Evolutionary conservation across 345 rosid genomes (phyloP).

Genomic region (Lenwebbia sp.): DNA sequence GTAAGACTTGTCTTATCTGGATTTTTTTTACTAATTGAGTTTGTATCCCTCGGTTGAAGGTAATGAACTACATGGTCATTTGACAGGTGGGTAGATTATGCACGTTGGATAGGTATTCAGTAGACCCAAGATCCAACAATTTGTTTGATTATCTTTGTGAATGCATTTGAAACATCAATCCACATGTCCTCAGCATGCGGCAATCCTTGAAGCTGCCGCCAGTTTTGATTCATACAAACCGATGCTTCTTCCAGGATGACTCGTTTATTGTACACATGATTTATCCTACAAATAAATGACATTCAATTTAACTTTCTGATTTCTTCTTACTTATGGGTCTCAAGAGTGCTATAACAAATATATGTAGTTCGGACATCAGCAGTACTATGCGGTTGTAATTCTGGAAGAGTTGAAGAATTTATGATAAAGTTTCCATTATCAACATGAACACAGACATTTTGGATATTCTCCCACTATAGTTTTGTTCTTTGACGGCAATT

Average conservation of each 20-base stretch:
- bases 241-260: neutral
- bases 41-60: neutral
- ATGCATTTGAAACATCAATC: neutral
- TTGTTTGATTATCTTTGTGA: neutral
- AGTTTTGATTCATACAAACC: neutral
- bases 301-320: neutral
- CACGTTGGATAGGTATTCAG: constrained; percentile 54
- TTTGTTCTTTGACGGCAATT: neutral
- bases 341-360: neutral
- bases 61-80: neutral
- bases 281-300: neutral
- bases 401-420: neutral
- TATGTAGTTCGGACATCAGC: neutral
- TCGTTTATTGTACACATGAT: neutral
- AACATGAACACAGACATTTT: neutral
- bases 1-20: constrained; percentile 23
- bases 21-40: neutral
- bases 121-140: constrained; percentile 4
- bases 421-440: neutral
- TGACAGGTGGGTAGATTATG: constrained; percentile 79
- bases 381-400: neutral
- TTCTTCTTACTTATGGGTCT: neutral
- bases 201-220: neutral
- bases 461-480: neutral
- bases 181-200: neutral